Conservation (phyloP, 768 basidiomycete genomes). For the Amyloporia xantha region DNA sequence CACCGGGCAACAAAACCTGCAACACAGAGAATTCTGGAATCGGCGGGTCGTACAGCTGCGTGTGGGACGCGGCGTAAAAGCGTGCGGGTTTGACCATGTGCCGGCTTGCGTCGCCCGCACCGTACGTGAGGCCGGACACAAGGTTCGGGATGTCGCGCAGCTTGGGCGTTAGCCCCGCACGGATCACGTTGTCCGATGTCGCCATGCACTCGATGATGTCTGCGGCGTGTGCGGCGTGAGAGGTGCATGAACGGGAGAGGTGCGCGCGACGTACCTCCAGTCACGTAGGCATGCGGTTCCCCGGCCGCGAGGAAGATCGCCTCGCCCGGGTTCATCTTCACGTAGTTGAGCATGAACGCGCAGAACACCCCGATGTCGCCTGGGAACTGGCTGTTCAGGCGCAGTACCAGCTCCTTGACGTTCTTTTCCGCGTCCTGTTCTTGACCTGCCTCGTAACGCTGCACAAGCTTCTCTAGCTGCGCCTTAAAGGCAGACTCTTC, state of each 20-base stretch:
- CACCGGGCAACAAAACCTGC: constrained; percentile 41
- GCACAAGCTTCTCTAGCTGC: constrained; percentile 51
- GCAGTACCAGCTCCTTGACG: constrained; percentile 56
- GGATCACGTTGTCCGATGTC: constrained; percentile 97
- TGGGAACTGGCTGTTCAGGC: constrained; percentile 70
- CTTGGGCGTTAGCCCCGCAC: constrained; percentile 96
- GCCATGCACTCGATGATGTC: constrained; percentile 99
- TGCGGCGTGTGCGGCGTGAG: constrained; percentile 24
- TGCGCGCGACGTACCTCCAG: constrained; percentile 60
- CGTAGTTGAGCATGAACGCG: constrained; percentile 81
- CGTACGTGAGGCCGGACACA: constrained; percentile 81
- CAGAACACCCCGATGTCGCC: constrained; percentile 93
- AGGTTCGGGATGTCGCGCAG: constrained; percentile 91
- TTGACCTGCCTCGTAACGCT: constrained; percentile 49
- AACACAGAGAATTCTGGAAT: constrained; percentile 92
- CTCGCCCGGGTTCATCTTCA: constrained; percentile 72
- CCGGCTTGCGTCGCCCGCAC: constrained; percentile 54
- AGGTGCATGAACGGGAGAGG: background rate
- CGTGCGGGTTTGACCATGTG: constrained; percentile 61
- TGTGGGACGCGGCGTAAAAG: constrained; percentile 32
- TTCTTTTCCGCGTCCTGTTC: constrained; percentile 36
- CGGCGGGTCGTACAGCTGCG: constrained; percentile 80
- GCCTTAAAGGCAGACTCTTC: constrained; percentile 41
- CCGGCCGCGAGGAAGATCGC: constrained; percentile 95
- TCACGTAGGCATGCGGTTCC: constrained; percentile 95